These are phyloP conservation scores for Phaffia tasmanica DNA, from an alignment of 768 basidiomycete genomes.

Conservation along the genomic window DNA sequence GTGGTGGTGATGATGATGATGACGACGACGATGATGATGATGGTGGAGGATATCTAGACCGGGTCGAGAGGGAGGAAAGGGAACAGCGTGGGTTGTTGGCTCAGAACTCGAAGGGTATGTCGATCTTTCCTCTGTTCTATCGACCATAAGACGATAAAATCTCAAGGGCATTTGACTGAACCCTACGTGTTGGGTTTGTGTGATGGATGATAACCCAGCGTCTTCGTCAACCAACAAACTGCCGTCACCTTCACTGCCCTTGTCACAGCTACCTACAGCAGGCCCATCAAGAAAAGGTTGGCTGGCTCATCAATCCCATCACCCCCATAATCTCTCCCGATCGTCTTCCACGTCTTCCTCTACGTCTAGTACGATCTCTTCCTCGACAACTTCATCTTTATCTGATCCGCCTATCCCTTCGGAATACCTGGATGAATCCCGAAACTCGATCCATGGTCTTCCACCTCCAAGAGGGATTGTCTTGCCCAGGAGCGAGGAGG, in stretches of 20 bases:
- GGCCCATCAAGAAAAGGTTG: slow-evolving; percentile 7
- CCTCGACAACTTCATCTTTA: not conserved
- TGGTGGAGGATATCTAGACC: slow-evolving; percentile 2
- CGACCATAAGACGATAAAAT: not conserved
- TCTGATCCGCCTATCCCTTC: slow-evolving; percentile 13
- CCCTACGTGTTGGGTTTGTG: not conserved
- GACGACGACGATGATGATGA: slow-evolving; percentile 15
- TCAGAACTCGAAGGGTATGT: too few species aligned
- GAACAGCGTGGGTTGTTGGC: not conserved
- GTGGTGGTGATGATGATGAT: not conserved
- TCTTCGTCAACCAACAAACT: not conserved
- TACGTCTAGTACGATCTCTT: slow-evolving; percentile 7
- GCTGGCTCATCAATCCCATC: slow-evolving; percentile 23
- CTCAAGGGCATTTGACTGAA: not conserved
- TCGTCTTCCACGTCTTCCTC: slow-evolving; percentile 16
- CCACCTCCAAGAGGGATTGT: slow-evolving; percentile 1
- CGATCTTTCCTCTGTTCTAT: not conserved
- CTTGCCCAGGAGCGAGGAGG: slow-evolving; percentile 1
- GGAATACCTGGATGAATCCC: slow-evolving; percentile 16
- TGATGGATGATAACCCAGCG: not conserved
- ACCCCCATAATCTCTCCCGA: slow-evolving; percentile 2
- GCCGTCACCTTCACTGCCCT: not conserved
- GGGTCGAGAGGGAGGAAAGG: slow-evolving; percentile 16
- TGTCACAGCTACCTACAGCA: not conserved
- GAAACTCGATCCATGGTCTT: not conserved